Percentiles rank a stretch among this genome's conserved stretches.
Evolutionary conservation across 2,329 filamentous ascomycete species (phyloP).

Genomic region (Helminthosporium solani): DNA sequence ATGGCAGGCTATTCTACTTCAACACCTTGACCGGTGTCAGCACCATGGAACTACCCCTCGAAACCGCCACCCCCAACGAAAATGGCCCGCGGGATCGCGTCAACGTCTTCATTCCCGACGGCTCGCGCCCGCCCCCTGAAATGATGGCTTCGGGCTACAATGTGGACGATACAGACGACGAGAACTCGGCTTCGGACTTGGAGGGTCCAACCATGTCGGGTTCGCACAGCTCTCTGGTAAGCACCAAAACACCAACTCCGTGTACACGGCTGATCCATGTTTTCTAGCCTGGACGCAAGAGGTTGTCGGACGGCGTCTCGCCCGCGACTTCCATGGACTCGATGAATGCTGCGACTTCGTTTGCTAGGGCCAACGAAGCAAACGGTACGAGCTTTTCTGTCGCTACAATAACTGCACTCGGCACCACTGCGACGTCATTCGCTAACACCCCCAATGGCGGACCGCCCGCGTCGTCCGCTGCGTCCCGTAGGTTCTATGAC

Average conservation of each 20-base stretch:
- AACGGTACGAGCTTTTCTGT: constrained; percentile 49
- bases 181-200: constrained; percentile 76
- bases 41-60: constrained; percentile 89
- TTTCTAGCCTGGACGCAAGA: constrained; percentile 50
- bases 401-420: constrained; percentile 49
- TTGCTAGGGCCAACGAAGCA: constrained; percentile 51
- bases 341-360: constrained; percentile 68
- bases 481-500: constrained; percentile 86
- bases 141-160: constrained; percentile 82
- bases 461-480: constrained; percentile 49
- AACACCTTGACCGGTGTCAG: constrained; percentile 96
- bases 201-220: constrained; percentile 75
- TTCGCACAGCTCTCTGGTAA: constrained; percentile 69
- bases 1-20: constrained; percentile 94
- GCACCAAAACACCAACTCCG: constrained; percentile 25
- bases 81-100: constrained; percentile 84
- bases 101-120: constrained; percentile 84
- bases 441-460: constrained; percentile 51
- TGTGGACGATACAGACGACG: constrained; percentile 87
- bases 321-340: constrained; percentile 91
- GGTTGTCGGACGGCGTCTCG: constrained; percentile 69
- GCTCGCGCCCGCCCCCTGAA: constrained; percentile 85
- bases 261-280: constrained; percentile 17
- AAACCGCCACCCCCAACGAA: constrained; percentile 82
- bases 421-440: constrained; percentile 57